These are phyloP conservation scores for Lepidium didymum DNA, from an alignment of 345 rosid species.

Conservation along the genomic window DNA sequence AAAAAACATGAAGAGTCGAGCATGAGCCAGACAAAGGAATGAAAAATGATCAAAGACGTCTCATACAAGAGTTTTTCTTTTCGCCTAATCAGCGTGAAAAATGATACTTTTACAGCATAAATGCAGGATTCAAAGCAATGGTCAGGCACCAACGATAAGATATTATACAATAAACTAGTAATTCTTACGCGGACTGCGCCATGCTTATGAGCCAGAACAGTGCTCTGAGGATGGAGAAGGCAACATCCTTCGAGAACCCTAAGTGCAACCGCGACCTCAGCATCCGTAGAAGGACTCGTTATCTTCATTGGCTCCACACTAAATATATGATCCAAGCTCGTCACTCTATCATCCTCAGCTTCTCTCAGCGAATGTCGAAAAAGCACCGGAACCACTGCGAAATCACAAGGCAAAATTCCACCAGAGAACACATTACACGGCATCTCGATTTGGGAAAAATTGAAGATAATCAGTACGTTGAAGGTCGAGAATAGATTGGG, in stretches of 20 bases:
- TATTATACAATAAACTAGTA: background rate
- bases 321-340: conserved; percentile 71
- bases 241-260: conserved; percentile 94
- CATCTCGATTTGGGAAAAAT: background rate
- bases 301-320: conserved; percentile 76
- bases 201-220: conserved; percentile 69
- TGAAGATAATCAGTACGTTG: conserved; percentile 42
- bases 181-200: conserved; percentile 63
- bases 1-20: background rate
- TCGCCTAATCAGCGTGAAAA: background rate
- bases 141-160: background rate
- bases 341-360: conserved; percentile 56
- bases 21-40: background rate
- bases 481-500: conserved; percentile 72
- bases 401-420: background rate
- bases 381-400: conserved; percentile 76
- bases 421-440: conserved; percentile 7
- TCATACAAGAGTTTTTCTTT: background rate
- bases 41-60: background rate
- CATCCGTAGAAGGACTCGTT: conserved; percentile 74
- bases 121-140: background rate
- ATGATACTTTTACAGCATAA: background rate
- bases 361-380: conserved; percentile 68
- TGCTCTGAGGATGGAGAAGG: conserved; percentile 77
- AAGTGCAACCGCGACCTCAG: conserved; percentile 80